phyloP scores from a whole-genome alignment of 768 basidiomycete genomes.

The Termitomyces heimii region DNA sequence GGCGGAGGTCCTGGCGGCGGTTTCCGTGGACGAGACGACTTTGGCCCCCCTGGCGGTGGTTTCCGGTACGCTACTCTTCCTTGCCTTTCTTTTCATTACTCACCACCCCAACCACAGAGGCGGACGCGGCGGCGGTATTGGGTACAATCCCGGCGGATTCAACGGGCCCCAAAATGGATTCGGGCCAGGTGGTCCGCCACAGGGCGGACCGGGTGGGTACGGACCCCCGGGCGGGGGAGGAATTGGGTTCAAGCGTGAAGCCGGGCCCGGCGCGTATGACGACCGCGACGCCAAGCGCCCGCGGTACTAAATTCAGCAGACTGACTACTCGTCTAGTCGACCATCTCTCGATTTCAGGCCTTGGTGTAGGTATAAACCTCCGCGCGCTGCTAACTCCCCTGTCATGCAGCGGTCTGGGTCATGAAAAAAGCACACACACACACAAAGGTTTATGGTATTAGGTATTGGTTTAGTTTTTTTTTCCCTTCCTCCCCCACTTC shows the following conservation, averaged over 20 bases:
- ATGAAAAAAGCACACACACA: neutral
- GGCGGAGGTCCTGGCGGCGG: conserved; percentile 24
- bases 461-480: conserved; percentile 9
- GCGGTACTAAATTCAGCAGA: conserved; percentile 51
- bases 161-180: conserved; percentile 49
- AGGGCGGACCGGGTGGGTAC: conserved; percentile 27
- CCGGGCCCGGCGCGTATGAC: conserved; percentile 67
- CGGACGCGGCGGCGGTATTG: conserved; percentile 69
- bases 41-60: conserved; percentile 32
- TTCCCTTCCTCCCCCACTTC: neutral
- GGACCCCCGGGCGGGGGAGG: conserved; percentile 40
- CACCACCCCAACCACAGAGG: conserved; percentile 31
- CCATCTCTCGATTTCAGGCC: neutral
- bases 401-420: neutral
- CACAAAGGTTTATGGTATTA: neutral
- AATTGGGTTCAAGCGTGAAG: conserved; percentile 72
- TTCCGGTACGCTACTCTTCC: conserved; percentile 36
- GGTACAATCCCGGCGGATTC: conserved; percentile 55
- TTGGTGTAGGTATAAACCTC: conserved; percentile 12
- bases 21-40: conserved; percentile 24
- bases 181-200: conserved; percentile 22
- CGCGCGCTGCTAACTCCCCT: conserved; percentile 6
- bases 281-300: conserved; percentile 80
- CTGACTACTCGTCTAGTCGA: neutral
- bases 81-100: neutral